Conservation (phyloP, 2,329 filamentous ascomycete species). For the Alternaria incomplexa region DNA sequence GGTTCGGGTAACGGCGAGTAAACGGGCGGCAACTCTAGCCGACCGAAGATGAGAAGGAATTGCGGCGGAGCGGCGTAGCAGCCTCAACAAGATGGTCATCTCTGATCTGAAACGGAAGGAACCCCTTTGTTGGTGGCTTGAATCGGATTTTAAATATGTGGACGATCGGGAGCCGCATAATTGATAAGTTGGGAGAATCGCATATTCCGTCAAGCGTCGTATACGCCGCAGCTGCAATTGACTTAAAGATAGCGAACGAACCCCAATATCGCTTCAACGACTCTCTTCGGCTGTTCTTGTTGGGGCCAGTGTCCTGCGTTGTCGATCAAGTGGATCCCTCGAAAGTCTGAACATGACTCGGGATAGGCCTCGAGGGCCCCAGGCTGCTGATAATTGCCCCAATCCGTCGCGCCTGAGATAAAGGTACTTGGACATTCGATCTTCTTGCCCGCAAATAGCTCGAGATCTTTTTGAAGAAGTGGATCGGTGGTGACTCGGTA, state of each 20-base stretch:
- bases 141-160: not conserved
- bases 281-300: constrained; percentile 66
- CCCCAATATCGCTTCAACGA: constrained; percentile 55
- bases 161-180: not conserved
- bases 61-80: not conserved
- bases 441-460: constrained; percentile 65
- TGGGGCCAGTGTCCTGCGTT: constrained; percentile 74
- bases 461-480: constrained; percentile 57
- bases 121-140: not conserved
- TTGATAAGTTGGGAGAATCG: not conserved
- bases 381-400: constrained; percentile 72
- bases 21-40: not conserved
- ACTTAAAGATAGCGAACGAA: constrained; percentile 45
- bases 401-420: constrained; percentile 68
- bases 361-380: constrained; percentile 66
- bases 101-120: not conserved
- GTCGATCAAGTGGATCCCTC: constrained; percentile 60
- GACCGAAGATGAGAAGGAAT: not conserved
- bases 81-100: not conserved
- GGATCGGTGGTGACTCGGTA: constrained; percentile 66
- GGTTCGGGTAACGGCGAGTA: not conserved
- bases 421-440: constrained; percentile 68
- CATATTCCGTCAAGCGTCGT: not conserved
- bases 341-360: constrained; percentile 60
- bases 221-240: not conserved